Evolutionary conservation across 495 filamentous ascomycete species (phyloP).

Genomic region (Halenospora varia): DNA sequence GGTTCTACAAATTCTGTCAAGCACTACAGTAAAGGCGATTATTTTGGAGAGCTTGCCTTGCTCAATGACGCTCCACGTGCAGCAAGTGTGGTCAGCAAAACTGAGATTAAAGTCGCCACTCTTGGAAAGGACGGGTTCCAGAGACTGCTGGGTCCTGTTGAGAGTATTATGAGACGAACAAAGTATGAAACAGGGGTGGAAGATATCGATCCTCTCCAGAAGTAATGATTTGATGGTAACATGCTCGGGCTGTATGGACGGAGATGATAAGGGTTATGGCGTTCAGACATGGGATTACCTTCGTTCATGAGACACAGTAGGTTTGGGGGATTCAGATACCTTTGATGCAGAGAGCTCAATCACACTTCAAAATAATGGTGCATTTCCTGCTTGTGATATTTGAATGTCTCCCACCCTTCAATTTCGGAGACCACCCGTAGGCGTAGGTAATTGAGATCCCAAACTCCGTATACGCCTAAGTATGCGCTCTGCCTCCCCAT

Average conservation of each 20-base stretch:
- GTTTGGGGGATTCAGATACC: conserved; percentile 23
- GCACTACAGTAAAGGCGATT: conserved; percentile 83
- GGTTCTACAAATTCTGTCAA: conserved; percentile 64
- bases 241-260: not conserved
- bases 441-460: not conserved
- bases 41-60: conserved; percentile 92
- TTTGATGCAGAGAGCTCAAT: conserved; percentile 19
- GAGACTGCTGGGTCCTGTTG: conserved; percentile 85
- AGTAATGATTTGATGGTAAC: conserved; percentile 6
- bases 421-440: no score
- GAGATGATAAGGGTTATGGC: conserved; percentile 1
- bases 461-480: not conserved
- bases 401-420: not conserved
- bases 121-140: conserved; percentile 94
- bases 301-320: conserved; percentile 23
- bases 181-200: conserved; percentile 50
- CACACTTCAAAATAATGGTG: not conserved
- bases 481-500: not conserved
- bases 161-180: conserved; percentile 87
- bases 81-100: conserved; percentile 79
- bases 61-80: conserved; percentile 90
- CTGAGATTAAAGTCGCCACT: conserved; percentile 89
- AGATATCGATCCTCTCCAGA: conserved; percentile 47
- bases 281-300: conserved; percentile 22
- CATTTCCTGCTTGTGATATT: not conserved